Percentiles rank a stretch among this genome's conserved stretches.
Evolutionary conservation across 2,329 filamentous ascomycete genomes (phyloP).

Genomic region (Pseudogymnoascus sp.): DNA sequence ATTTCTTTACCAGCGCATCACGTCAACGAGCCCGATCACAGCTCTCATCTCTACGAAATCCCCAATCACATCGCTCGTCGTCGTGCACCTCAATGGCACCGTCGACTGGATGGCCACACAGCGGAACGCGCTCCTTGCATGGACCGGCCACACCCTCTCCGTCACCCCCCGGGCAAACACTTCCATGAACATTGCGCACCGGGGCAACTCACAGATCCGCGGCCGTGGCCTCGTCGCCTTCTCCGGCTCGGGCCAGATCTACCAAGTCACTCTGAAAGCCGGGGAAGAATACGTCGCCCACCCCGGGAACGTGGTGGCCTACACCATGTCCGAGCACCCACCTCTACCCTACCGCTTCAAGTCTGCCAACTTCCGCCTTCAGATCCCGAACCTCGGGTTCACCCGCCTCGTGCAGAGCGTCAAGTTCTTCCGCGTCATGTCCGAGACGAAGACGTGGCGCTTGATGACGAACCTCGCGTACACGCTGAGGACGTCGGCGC

Average conservation of each 20-base stretch:
- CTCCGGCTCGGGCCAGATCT: constrained; percentile 80
- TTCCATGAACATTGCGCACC: constrained; percentile 71
- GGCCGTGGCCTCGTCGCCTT: constrained; percentile 82
- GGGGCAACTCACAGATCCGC: constrained; percentile 84
- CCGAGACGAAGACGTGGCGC: constrained; percentile 66
- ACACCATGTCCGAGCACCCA: constrained; percentile 65
- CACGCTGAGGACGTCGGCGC: constrained; percentile 64
- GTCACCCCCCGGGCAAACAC: constrained; percentile 69
- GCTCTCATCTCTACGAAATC: constrained; percentile 85
- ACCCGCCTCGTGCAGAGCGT: constrained; percentile 58
- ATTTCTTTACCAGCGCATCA: constrained; percentile 88
- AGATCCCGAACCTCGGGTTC: constrained; percentile 64
- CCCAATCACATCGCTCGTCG: constrained; percentile 75
- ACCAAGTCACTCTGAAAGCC: constrained; percentile 70
- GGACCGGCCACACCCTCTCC: constrained; percentile 82
- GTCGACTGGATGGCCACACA: constrained; percentile 94
- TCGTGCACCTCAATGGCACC: constrained; percentile 85
- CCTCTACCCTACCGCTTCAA: constrained; percentile 84
- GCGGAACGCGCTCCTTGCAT: constrained; percentile 81
- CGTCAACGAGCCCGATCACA: constrained; percentile 79
- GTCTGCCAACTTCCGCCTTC: constrained; percentile 64
- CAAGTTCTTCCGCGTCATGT: constrained; percentile 66
- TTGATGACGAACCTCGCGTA: constrained; percentile 57
- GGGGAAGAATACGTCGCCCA: constrained; percentile 90
- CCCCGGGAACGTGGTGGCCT: constrained; percentile 85